These are phyloP conservation scores for Citropsis articulata DNA, from an alignment of 345 rosid species.

Conservation along the genomic window DNA sequence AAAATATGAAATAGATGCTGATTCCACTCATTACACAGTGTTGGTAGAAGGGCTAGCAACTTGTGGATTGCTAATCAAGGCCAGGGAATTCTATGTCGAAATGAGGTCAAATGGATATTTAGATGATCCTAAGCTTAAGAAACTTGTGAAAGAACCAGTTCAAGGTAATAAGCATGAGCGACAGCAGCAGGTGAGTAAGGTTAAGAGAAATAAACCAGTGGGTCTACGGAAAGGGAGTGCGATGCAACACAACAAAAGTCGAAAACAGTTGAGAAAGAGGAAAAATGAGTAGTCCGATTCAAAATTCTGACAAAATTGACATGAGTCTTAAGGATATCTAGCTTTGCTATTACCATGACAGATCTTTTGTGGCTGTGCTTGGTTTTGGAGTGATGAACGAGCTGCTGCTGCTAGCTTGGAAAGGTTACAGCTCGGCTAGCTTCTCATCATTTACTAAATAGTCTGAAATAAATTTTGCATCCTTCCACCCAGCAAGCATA, in stretches of 20 bases:
- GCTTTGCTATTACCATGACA: neutral
- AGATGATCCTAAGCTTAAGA: constrained; percentile 74
- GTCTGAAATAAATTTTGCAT: neutral
- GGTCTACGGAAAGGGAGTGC: constrained; percentile 21
- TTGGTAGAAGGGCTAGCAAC: constrained; percentile 56
- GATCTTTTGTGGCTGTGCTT: neutral
- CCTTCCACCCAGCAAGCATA: neutral
- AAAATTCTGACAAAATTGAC: neutral
- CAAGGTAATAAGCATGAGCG: constrained; percentile 17
- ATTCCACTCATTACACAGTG: constrained; percentile 41
- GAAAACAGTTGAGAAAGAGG: constrained; percentile 9
- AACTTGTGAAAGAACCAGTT: constrained; percentile 41
- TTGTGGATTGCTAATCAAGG: constrained; percentile 54
- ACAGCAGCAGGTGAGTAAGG: constrained; percentile 17
- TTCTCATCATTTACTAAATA: neutral
- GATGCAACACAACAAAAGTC: constrained; percentile 12
- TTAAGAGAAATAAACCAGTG: constrained; percentile 14
- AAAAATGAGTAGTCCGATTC: constrained; percentile 1
- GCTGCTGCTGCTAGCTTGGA: constrained; percentile 3
- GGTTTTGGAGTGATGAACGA: neutral
- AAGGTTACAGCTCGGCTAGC: neutral
- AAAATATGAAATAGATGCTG: constrained; percentile 45
- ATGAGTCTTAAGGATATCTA: neutral
- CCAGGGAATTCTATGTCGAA: constrained; percentile 57
- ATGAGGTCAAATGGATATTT: constrained; percentile 64